Percentiles rank a stretch among this genome's conserved stretches.
These are phyloP conservation scores for Tephrocybe sp. DNA, from an alignment of 768 basidiomycete genomes.

Conservation along the genomic window DNA sequence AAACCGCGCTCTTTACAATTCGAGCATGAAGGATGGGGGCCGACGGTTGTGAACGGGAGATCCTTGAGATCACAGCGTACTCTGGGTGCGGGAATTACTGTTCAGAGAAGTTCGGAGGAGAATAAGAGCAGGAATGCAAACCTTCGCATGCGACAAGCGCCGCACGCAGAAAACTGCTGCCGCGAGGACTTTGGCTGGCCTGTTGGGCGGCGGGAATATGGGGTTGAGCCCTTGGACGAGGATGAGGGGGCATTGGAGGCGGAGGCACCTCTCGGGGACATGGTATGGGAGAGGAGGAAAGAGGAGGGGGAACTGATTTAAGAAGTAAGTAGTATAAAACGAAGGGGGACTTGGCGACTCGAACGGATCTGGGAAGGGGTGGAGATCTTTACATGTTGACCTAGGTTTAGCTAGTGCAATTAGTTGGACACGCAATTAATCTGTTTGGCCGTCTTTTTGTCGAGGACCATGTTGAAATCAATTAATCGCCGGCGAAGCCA, in stretches of 20 bases:
- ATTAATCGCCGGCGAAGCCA: slow-evolving; percentile 30
- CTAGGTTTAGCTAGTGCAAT: slow-evolving; percentile 12
- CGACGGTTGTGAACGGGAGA: slow-evolving; percentile 51
- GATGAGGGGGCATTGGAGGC: slow-evolving; percentile 38
- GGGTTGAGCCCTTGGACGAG: slow-evolving; percentile 32
- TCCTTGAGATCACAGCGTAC: slow-evolving; percentile 95
- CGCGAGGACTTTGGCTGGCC: slow-evolving; percentile 75
- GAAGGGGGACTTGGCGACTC: slow-evolving; percentile 32
- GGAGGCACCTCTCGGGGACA: slow-evolving; percentile 57
- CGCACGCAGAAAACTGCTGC: slow-evolving; percentile 92
- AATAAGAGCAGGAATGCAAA: slow-evolving; percentile 24
- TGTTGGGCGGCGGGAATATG: slow-evolving; percentile 49
- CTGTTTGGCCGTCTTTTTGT: slow-evolving; percentile 27
- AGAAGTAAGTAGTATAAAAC: slow-evolving; percentile 29
- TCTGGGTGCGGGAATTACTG: slow-evolving; percentile 37
- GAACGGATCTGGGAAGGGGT: slow-evolving; percentile 39
- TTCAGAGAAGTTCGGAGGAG: slow-evolving; percentile 1
- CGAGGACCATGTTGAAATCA: slow-evolving; percentile 27
- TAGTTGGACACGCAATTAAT: slow-evolving; percentile 14
- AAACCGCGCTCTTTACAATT: slow-evolving; percentile 89
- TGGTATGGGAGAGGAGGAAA: slow-evolving; percentile 29
- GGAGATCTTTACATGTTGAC: slow-evolving; percentile 36
- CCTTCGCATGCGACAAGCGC: slow-evolving; percentile 90
- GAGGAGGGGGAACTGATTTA: slow-evolving; percentile 31
- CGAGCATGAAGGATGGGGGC: slow-evolving; percentile 63